Evolutionary conservation across 495 filamentous ascomycete genomes (phyloP).

Genomic region (Usnea hakonensis): DNA sequence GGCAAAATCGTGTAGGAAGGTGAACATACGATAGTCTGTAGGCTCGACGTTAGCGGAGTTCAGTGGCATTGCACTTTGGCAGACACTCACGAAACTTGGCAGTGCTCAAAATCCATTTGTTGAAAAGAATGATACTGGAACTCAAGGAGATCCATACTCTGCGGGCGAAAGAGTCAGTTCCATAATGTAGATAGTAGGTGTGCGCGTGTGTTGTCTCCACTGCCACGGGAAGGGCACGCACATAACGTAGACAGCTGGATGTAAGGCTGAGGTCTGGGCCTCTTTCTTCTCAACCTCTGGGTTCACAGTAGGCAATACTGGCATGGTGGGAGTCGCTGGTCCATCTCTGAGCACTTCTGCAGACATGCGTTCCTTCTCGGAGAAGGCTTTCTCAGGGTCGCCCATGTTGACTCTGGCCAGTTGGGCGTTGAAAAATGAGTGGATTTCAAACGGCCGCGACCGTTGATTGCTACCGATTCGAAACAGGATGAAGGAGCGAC

Average conservation of each 20-base stretch:
- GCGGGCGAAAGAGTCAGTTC: conserved; percentile 26
- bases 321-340: conserved; percentile 56
- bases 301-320: conserved; percentile 72
- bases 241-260: conserved; percentile 84
- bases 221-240: conserved; percentile 38
- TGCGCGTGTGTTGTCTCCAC: neutral
- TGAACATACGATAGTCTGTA: conserved; percentile 24
- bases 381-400: conserved; percentile 42
- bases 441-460: conserved; percentile 44
- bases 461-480: conserved; percentile 14
- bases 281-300: conserved; percentile 60
- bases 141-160: conserved; percentile 89
- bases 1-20: neutral
- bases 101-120: conserved; percentile 92
- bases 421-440: conserved; percentile 44
- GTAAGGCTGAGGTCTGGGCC: conserved; percentile 56
- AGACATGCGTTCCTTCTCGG: conserved; percentile 70
- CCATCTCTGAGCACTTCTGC: conserved; percentile 28
- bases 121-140: conserved; percentile 93
- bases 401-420: conserved; percentile 47
- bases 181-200: neutral
- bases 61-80: neutral
- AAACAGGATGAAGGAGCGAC: conserved; percentile 16
- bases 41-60: conserved; percentile 10
- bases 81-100: conserved; percentile 68